Base-by-base conservation (phyloP, 805 yeast species). In the Kodamaea nitidulidarum region DNA sequence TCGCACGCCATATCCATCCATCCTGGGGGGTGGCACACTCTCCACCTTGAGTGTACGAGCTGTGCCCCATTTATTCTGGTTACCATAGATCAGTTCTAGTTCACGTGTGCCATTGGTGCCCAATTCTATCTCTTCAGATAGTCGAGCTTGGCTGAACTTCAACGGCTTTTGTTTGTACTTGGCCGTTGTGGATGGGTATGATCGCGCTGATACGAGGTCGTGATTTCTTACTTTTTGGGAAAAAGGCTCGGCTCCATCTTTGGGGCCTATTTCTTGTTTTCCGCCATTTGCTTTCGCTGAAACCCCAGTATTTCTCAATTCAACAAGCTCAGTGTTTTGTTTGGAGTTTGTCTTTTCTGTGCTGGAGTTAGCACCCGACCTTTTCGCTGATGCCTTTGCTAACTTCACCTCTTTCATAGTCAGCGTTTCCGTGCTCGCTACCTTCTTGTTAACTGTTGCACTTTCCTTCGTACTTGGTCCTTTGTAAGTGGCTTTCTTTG, bases 41-140 rank as follows among this genome's bases (percentile, higher is more conserved):
- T 32, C 32, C 28, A 38, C 41, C 41, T 38, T 38, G 11, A 38
- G 41, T 38, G 34, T 38, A 36, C 29, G 41, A 6, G 17, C 37
- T 33, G 37, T 18, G 35, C 31, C 32, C 39, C 39, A 36, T 18
- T 25, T 25, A 17, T 18, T 38, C 12, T n/a, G 26, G 21, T 12
- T 34, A 15, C 41, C 41, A 20, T 32, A 38, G 15, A 14, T 14
- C 15, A 32, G 15, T 17, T 32, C 37, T 11, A 38, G 17, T 18
- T 38, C 41, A 21, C 21, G 18, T 7, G 41, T 38, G 10, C 41
- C 41, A 12, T 38, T 30, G 17, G 24, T 15, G 4, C 41, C 41
- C 22, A 38, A 15, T 20, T 38, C 41, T 7, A 38, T 29, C 21
- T 38, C 41, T n/a, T 30, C 21, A 20, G 21, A 17, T 30, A 30